Evolutionary conservation across 2,329 filamentous ascomycete genomes (phyloP).

Genomic region (Teratosphaeria nubilosa): DNA sequence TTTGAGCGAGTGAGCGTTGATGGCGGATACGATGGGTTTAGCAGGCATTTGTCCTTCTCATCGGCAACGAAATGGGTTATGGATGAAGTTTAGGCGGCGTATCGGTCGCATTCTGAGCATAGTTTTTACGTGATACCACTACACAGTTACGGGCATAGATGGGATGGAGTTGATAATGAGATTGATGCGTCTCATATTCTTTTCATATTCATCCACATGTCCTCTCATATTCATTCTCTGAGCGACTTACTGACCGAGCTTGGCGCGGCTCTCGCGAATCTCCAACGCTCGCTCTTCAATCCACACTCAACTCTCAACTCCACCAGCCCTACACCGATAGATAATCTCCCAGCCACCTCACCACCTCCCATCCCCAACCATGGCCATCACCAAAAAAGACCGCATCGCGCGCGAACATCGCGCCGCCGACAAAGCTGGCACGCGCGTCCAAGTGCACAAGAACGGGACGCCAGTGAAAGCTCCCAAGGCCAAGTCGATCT

Average conservation of each 20-base stretch:
- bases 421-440: slow-evolving; percentile 45
- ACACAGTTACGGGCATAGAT: neutral
- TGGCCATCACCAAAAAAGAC: slow-evolving; percentile 43
- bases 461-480: slow-evolving; percentile 44
- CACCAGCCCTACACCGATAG: too few relatives aligned
- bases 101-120: neutral
- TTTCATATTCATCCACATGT: too few relatives aligned
- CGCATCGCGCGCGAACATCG: slow-evolving; percentile 47
- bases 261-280: neutral
- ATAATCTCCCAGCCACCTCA: neutral
- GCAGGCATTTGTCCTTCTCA: neutral
- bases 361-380: slow-evolving; percentile 12
- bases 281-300: neutral
- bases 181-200: neutral
- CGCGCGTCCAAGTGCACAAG: slow-evolving; percentile 43
- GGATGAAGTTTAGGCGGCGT: neutral
- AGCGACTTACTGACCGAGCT: neutral
- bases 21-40: neutral
- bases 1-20: neutral
- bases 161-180: neutral
- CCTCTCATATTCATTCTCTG: too few relatives aligned
- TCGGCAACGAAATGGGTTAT: neutral
- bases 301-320: neutral
- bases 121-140: neutral
- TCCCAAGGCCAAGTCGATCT: slow-evolving; percentile 42